These are phyloP conservation scores for Hypsizygus ulmarius DNA, from an alignment of 1,284 basidiomycete species.

Conservation along the genomic window DNA sequence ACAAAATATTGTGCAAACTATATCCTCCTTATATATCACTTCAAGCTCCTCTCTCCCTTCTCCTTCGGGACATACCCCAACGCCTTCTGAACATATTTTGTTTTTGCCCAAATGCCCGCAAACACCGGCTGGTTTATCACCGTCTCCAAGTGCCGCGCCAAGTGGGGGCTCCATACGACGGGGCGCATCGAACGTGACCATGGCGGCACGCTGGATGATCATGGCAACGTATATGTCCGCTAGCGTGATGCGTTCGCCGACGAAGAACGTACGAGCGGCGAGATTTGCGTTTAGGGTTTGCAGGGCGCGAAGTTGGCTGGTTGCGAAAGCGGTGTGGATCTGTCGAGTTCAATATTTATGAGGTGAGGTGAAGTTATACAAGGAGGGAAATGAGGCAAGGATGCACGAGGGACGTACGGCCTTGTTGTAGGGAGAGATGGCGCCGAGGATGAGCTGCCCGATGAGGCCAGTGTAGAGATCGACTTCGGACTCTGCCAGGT, in stretches of 20 bases:
- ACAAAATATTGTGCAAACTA: too few relatives aligned
- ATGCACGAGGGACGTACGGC: too few relatives aligned
- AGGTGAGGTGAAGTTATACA: constrained; percentile 1
- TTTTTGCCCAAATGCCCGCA: too few relatives aligned
- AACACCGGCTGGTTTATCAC: too few relatives aligned
- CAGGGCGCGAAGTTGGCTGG: constrained; percentile 56
- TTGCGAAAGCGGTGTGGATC: constrained; percentile 54
- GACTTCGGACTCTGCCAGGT: constrained; percentile 41
- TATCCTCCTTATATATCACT: too few relatives aligned
- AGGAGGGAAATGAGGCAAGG: too few relatives aligned
- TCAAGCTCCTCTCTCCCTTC: too few relatives aligned
- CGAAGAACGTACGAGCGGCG: constrained; percentile 83
- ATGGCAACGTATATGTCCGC: constrained; percentile 81
- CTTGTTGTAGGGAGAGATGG: constrained; percentile 56
- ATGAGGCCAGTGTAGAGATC: constrained; percentile 35
- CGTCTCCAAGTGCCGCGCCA: too few relatives aligned
- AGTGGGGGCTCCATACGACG: constrained; percentile 52
- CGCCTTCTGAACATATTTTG: too few relatives aligned
- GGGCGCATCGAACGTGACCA: constrained; percentile 60
- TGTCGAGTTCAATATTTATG: constrained; percentile 25
- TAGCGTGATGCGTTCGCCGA: constrained; percentile 91
- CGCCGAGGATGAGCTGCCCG: constrained; percentile 39
- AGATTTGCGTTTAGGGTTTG: constrained; percentile 76
- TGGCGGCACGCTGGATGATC: constrained; percentile 49
- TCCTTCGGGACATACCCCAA: too few relatives aligned